A percentile compares a stretch with the other conserved stretches of the same genome.
phyloP scores from a whole-genome alignment of 2,329 filamentous ascomycete genomes.

The Ascosphaera apis region DNA sequence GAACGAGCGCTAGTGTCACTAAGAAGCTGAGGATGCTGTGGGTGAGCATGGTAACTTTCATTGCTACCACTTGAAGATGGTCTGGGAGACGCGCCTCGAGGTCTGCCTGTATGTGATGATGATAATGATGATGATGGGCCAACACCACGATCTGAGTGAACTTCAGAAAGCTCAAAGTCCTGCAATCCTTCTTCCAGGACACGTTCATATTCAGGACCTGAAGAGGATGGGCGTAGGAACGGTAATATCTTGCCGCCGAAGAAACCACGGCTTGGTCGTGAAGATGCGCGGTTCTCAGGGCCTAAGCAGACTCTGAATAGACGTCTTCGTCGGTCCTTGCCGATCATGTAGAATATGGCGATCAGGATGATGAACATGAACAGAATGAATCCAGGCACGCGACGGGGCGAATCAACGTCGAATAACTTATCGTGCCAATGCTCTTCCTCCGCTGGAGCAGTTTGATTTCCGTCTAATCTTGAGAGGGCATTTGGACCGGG shows the following conservation, averaged over 20 bases:
- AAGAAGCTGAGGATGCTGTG: constrained; percentile 5
- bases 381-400: constrained; percentile 52
- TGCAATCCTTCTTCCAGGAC: constrained; percentile 56
- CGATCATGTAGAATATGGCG: constrained; percentile 50
- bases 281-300: constrained; percentile 16
- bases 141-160: constrained; percentile 38
- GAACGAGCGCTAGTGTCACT: constrained; percentile 2
- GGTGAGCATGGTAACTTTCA: constrained; percentile 2
- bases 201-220: constrained; percentile 45
- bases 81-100: constrained; percentile 29
- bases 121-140: constrained; percentile 40
- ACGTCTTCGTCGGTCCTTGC: constrained; percentile 48
- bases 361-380: constrained; percentile 51
- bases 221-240: constrained; percentile 12
- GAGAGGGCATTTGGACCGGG: constrained; percentile 26
- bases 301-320: constrained; percentile 29
- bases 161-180: constrained; percentile 56
- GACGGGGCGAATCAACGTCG: constrained; percentile 39
- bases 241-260: constrained; percentile 31
- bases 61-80: constrained; percentile 17
- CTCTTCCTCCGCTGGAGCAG: constrained; percentile 13
- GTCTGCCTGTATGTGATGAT: constrained; percentile 33
- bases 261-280: constrained; percentile 32
- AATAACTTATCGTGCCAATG: constrained; percentile 42
- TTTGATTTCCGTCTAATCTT: constrained; percentile 11